A percentile compares a stretch with the other conserved stretches of the same genome.
Conservation (phyloP, 2,329 filamentous ascomycete genomes). For the Trichoderma koningii region DNA sequence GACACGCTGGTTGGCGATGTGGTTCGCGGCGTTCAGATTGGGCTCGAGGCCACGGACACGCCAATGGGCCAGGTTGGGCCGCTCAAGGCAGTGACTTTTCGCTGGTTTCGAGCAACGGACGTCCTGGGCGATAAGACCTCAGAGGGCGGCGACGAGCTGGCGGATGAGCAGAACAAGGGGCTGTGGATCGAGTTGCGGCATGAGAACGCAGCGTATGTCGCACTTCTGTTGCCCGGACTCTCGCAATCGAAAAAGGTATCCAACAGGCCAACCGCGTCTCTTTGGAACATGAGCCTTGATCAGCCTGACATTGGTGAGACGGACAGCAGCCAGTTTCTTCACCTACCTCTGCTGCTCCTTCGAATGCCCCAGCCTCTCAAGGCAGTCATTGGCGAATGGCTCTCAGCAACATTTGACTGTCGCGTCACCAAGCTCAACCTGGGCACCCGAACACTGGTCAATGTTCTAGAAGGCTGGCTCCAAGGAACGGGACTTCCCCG, state of each 20-base stretch:
- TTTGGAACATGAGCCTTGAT: constrained; percentile 33
- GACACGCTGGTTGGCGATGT: constrained; percentile 60
- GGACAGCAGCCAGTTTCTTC: constrained; percentile 43
- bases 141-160: constrained; percentile 27
- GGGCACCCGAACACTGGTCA: constrained; percentile 53
- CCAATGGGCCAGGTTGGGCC: constrained; percentile 44
- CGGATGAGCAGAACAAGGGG: constrained; percentile 36
- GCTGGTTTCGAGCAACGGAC: constrained; percentile 46
- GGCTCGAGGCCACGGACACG: constrained; percentile 48
- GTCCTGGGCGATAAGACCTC: constrained; percentile 38
- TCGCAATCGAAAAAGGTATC: constrained; percentile 19
- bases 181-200: constrained; percentile 55
- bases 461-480: constrained; percentile 56
- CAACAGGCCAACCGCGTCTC: constrained; percentile 8
- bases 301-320: constrained; percentile 14
- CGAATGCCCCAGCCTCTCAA: constrained; percentile 59
- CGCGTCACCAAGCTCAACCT: constrained; percentile 54
- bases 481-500: constrained; percentile 41
- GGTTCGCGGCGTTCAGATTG: constrained; percentile 61
- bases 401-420: constrained; percentile 58
- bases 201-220: constrained; percentile 55
- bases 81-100: constrained; percentile 51
- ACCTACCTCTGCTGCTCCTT: constrained; percentile 55
- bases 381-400: constrained; percentile 51
- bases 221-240: constrained; percentile 51